Base-by-base conservation (phyloP, 495 filamentous ascomycete genomes). In the Neurospora terricola region DNA sequence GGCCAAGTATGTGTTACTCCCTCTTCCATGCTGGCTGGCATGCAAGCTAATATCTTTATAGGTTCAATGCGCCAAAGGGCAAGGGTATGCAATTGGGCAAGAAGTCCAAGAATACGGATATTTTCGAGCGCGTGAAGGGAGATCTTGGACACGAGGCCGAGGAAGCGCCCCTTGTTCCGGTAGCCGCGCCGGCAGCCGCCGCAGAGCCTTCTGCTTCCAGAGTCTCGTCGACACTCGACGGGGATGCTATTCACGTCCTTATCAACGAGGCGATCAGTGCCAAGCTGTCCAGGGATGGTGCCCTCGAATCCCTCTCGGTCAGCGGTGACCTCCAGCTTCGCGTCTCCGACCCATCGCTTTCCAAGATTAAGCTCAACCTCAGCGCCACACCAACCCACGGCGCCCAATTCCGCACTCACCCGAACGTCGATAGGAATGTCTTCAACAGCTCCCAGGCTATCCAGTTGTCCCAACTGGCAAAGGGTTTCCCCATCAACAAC, bases 31-130 rank as follows among this genome's bases (percentile, higher is more conserved):
- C 16, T 36, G 45, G 9, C 43, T 11, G 39, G 3, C 16, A 10
- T 34, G n/a, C 62, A 70, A 45, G 70, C 80, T 82, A 71, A 81
- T 76, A 11, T 18, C 40, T 18, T 4, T n/a, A 3, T 71, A 83
- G 84, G 78, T 81, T 85, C 39, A 80, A 90, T 68, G 89, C 92
- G 37, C 88, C 90, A 42, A 94, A 95, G 80, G 93, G 94, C 73
- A 99, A 99, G 83, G 96, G 96, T 70, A 98, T 99, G 96, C 95
- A 98, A 81, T 84, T 99, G 45, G 96, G 96, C 82, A 97, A 97
- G 87, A 98, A 98, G 83, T 97, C 93, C 40, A 97, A 97, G 85
- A 92, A 92, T 38, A 96, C 93, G 16, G 93, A 96, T 82, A 97
- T 98, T 87, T 98, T 96, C 78, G 95, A 98, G 81, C 91, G 91